Conservation (phyloP, 495 filamentous ascomycete genomes). For the Podospora pseudopauciseta region DNA sequence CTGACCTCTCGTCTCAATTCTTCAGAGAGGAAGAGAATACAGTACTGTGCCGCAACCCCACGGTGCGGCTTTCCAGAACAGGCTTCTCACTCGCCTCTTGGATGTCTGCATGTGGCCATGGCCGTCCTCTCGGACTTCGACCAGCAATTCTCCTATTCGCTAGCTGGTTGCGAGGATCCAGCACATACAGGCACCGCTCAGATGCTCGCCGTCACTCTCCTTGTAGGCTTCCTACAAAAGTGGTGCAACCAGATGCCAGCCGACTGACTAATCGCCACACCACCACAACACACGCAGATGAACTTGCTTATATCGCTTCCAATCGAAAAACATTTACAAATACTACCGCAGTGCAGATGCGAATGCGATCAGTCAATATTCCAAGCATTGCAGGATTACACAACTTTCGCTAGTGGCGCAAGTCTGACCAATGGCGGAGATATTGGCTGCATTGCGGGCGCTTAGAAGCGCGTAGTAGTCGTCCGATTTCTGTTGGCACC, state of each 20-base stretch:
- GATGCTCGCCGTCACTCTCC: not conserved
- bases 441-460: constrained; percentile 18
- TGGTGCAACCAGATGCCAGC: too few relatives aligned
- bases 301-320: not conserved
- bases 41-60: not conserved
- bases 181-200: not conserved
- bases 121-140: not conserved
- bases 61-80: not conserved
- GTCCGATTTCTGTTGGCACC: constrained; percentile 10
- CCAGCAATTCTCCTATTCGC: not conserved
- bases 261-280: not conserved
- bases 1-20: not conserved
- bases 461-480: constrained; percentile 33
- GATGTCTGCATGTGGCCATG: not conserved
- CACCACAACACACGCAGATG: not conserved
- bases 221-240: not conserved
- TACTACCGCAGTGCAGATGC: not conserved
- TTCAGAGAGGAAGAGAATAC: not conserved
- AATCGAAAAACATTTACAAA: not conserved
- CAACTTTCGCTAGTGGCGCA: constrained; percentile 23
- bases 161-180: not conserved
- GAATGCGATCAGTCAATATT: constrained; percentile 23
- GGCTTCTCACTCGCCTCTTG: not conserved
- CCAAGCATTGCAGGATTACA: constrained; percentile 16
- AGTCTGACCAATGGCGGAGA: constrained; percentile 23